Base-by-base conservation (phyloP, 1,139 yeast species). In the Suhomyces taliae region DNA sequence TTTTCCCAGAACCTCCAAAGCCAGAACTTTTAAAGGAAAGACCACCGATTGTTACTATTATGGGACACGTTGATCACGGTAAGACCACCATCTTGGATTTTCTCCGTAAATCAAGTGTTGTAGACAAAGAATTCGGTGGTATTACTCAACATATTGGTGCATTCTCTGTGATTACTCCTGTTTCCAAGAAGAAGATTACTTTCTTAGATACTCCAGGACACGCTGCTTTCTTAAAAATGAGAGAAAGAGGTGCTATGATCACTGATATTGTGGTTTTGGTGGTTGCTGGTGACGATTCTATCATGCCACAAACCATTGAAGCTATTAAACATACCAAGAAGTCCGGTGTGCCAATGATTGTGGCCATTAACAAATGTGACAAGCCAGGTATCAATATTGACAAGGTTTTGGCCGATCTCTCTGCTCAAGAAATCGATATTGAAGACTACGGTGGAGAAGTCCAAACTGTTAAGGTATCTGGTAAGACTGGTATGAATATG, bases 31-130 rank as follows among this genome's bases (percentile, higher is more conserved):
- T 87, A 52, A 82, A 82, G 44, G 76, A 83, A 12, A 74, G 99
- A 54, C 90, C 99, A 0, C 99, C 99, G 0, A 87, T 93, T 27
- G 97, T 93, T 1, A 91, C 99, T 0, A 89, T 93, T 44, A 93
- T 93, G 98, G 99, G 99, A 6, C 99, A 93, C 66, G 99, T 93
- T 37, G 99, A 93, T 65, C 99, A 93, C 62, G 99, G 99, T 1
- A 93, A 93, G 62, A 93, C 99, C 1, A 91, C 99, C 0, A 86
- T 93, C 53, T 75, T 93, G 49, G 99, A 95, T 62, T 81, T 83
- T 57, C 71, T 95, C 56, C 76, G 98, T 41, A 90, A 89, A 56
- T 85, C 96, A 0, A 81, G 90, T 0, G 82, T 93, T 8, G 98
- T 87, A 0, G 82, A 82, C 31, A 80, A 83, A 37, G 99, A 93